Evolutionary conservation across 768 basidiomycete species (phyloP).

Genomic region (Cyclocybe cylindracea): DNA sequence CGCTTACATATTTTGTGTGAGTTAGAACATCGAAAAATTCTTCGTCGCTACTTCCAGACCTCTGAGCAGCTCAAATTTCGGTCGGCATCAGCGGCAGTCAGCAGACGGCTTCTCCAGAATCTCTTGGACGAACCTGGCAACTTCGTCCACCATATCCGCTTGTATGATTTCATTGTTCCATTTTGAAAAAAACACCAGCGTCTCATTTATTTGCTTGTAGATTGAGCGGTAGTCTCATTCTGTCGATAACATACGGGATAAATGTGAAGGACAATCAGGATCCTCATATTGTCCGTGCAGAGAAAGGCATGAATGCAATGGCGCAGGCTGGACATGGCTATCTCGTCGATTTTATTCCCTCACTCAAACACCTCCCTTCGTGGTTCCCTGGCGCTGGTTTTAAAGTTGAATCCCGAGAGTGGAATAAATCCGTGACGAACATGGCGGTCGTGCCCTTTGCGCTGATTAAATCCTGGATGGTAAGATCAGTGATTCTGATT

Average conservation of each 20-base stretch:
- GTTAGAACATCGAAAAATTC: constrained; percentile 19
- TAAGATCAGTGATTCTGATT: constrained; percentile 1
- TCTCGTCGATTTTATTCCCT: constrained; percentile 38
- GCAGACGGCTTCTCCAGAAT: constrained; percentile 28
- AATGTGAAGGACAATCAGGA: constrained; percentile 34
- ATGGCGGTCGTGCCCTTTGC: constrained; percentile 36
- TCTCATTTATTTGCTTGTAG: not conserved
- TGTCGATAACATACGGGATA: constrained; percentile 43
- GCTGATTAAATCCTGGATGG: constrained; percentile 16
- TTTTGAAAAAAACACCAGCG: constrained; percentile 3
- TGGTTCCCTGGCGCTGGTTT: constrained; percentile 63
- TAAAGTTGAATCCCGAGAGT: constrained; percentile 44
- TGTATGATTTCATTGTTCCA: not conserved
- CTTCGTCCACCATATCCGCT: constrained; percentile 24
- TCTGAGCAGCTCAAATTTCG: constrained; percentile 27
- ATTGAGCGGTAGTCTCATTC: constrained; percentile 14
- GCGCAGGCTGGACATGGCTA: constrained; percentile 32
- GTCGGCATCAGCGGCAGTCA: constrained; percentile 24
- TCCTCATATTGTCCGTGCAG: constrained; percentile 36
- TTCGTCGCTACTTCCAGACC: constrained; percentile 38
- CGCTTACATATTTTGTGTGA: too few species aligned
- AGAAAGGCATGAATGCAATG: constrained; percentile 29
- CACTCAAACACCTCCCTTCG: constrained; percentile 40
- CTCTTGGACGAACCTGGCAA: constrained; percentile 31
- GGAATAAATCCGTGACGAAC: constrained; percentile 33